A percentile compares a stretch with the other conserved stretches of the same genome.
These are phyloP conservation scores for Phyllosticta citribraziliensis DNA, from an alignment of 2,329 filamentous ascomycete genomes.

Conservation along the genomic window DNA sequence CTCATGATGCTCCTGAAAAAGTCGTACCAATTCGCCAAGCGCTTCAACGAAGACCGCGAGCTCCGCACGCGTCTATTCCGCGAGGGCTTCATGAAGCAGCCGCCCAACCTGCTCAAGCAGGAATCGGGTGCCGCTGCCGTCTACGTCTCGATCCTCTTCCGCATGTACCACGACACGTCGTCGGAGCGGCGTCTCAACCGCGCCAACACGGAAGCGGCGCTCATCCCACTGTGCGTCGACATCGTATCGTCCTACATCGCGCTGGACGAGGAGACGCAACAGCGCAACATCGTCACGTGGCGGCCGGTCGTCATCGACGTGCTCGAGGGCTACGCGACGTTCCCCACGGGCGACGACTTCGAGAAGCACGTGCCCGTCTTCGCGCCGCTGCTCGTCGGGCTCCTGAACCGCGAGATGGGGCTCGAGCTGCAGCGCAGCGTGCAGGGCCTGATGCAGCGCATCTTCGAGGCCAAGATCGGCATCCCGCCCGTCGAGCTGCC, in stretches of 20 bases:
- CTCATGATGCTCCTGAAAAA: constrained; percentile 94
- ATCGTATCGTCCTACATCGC: constrained; percentile 78
- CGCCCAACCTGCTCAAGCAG: constrained; percentile 94
- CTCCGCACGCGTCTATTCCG: constrained; percentile 84
- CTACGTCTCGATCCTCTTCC: constrained; percentile 89
- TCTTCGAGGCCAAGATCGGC: constrained; percentile 53
- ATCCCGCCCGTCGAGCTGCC: background rate
- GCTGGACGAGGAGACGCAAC: constrained; percentile 92
- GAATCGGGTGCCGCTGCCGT: constrained; percentile 87
- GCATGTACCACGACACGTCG: constrained; percentile 90
- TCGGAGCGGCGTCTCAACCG: constrained; percentile 72
- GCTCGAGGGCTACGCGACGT: constrained; percentile 80
- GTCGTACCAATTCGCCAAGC: constrained; percentile 90
- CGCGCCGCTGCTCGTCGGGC: constrained; percentile 74
- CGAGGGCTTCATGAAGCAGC: constrained; percentile 99
- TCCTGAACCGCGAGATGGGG: constrained; percentile 73
- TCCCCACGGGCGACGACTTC: constrained; percentile 73
- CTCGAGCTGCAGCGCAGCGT: constrained; percentile 69
- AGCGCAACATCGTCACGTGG: constrained; percentile 95
- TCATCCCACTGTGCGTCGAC: constrained; percentile 91
- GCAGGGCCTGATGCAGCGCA: constrained; percentile 64
- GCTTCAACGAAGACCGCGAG: constrained; percentile 97
- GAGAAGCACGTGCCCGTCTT: constrained; percentile 70
- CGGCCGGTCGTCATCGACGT: constrained; percentile 94
- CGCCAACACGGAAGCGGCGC: constrained; percentile 75